Conservation (phyloP, 305 asterid genomes). For the Solanum hybrid region DNA sequence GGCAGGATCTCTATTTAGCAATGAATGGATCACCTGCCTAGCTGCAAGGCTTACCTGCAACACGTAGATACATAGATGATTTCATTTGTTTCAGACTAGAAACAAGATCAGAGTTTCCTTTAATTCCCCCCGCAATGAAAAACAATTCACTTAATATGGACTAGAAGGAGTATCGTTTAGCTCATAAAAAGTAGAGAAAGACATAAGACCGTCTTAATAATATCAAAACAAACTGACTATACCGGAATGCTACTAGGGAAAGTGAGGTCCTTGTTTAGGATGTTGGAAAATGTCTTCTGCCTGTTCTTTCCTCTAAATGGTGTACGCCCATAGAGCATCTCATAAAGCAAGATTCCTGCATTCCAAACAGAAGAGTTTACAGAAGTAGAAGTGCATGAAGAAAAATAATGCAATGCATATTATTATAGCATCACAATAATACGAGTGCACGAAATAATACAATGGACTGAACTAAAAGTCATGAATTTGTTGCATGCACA, state of each 20-base stretch:
- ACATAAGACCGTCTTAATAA: background rate
- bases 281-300: slow-evolving; percentile 93
- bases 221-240: slow-evolving; percentile 1
- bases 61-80: background rate
- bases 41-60: slow-evolving; percentile 71
- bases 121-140: background rate
- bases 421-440: background rate
- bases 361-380: slow-evolving; percentile 2
- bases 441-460: background rate
- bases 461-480: background rate
- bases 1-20: slow-evolving; percentile 73
- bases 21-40: slow-evolving; percentile 71
- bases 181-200: background rate
- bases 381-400: slow-evolving; percentile 4
- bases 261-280: slow-evolving; percentile 91
- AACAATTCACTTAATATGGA: background rate
- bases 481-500: slow-evolving; percentile 22
- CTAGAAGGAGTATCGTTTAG: background rate
- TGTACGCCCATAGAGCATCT: slow-evolving; percentile 95
- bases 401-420: background rate
- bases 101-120: background rate
- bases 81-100: background rate
- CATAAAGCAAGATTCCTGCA: slow-evolving; percentile 84
- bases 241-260: slow-evolving; percentile 98
- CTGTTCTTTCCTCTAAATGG: slow-evolving; percentile 98